Evolutionary conservation across 305 asterid species (phyloP).

Genomic region (Andrographis paniculata): DNA sequence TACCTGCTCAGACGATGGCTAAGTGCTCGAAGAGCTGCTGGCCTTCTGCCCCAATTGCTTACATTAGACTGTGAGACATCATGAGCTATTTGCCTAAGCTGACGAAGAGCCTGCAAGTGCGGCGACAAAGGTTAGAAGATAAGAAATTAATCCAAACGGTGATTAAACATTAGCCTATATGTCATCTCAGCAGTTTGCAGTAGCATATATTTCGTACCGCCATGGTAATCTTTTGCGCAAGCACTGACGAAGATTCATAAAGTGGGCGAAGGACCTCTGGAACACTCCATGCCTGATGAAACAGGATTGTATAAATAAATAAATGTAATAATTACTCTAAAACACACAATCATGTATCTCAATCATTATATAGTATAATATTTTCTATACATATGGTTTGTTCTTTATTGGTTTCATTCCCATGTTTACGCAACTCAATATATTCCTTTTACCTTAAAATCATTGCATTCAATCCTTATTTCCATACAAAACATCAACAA

Average conservation of each 20-base stretch:
- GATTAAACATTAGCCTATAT: background rate
- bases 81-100: conserved; percentile 82
- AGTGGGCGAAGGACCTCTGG: conserved; percentile 95
- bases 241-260: conserved; percentile 77
- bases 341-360: too few species aligned
- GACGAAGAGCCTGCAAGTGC: conserved; percentile 72
- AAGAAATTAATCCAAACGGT: background rate
- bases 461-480: too few species aligned
- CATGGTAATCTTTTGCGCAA: conserved; percentile 83
- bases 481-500: too few species aligned
- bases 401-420: too few species aligned
- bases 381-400: too few species aligned
- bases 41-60: conserved; percentile 89
- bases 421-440: too few species aligned
- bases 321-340: too few species aligned
- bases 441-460: too few species aligned
- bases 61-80: conserved; percentile 78
- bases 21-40: conserved; percentile 89
- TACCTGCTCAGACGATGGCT: conserved; percentile 90
- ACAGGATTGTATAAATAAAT: background rate
- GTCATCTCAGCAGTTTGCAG: background rate
- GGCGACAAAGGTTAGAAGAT: conserved; percentile 7
- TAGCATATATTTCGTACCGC: conserved; percentile 39
- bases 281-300: conserved; percentile 87
- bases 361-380: too few species aligned